Conservation (phyloP, 805 yeast species). For the Pichia eremophila region DNA sequence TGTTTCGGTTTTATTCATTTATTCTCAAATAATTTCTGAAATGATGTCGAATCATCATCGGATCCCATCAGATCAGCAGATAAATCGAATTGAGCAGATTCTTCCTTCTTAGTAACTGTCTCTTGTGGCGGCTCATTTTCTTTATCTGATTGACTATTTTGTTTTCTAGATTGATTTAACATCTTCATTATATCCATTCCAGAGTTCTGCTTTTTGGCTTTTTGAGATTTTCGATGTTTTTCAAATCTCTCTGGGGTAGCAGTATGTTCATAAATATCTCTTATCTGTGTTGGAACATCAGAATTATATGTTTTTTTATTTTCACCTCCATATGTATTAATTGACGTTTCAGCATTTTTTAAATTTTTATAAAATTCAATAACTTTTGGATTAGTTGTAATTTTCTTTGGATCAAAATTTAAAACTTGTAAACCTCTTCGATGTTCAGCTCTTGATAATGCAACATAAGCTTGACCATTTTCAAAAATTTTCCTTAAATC, state of each 20-base stretch:
- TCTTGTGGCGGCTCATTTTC: not conserved
- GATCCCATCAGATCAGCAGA: no score
- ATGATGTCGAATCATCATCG: no score
- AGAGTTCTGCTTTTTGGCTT: no score
- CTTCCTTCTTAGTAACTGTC: no score
- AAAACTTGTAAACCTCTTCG: conserved; percentile 75
- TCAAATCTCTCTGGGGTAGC: conserved; percentile 7
- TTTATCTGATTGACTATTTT: not conserved
- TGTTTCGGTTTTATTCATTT: no score
- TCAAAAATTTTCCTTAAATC: conserved; percentile 74
- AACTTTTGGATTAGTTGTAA: conserved; percentile 65
- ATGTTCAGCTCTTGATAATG: conserved; percentile 74
- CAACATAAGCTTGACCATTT: conserved; percentile 94
- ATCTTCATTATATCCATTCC: not conserved
- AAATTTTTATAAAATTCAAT: conserved; percentile 54
- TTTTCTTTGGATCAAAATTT: conserved; percentile 56
- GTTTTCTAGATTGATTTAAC: not conserved
- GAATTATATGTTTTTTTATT: no score
- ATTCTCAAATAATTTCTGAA: no score
- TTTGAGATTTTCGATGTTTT: not conserved
- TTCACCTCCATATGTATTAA: not conserved
- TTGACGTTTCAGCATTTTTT: conserved; percentile 27
- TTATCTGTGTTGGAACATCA: conserved; percentile 1
- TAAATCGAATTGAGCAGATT: no score
- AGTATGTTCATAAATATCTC: not conserved